These are phyloP conservation scores for Luvunga scandens DNA, from an alignment of 345 rosid genomes.

Conservation along the genomic window DNA sequence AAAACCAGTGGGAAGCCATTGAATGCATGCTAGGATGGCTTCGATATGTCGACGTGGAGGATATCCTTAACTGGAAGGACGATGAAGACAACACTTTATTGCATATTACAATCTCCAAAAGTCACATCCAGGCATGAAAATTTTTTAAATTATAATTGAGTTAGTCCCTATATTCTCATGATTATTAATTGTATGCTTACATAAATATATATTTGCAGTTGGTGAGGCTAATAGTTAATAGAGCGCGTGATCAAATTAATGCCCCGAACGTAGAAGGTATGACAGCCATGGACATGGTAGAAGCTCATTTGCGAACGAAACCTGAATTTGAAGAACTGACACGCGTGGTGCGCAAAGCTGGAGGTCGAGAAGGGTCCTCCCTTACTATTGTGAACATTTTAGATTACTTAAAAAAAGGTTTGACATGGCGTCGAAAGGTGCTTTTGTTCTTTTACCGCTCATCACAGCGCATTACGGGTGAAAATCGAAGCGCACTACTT, in stretches of 20 bases:
- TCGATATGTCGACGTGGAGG: neutral
- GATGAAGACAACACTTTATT: slow-evolving; percentile 25
- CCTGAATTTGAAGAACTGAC: slow-evolving; percentile 10
- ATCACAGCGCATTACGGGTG: slow-evolving; percentile 12
- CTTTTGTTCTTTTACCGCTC: slow-evolving; percentile 7
- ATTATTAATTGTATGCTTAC: neutral
- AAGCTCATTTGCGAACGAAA: neutral
- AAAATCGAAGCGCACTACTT: slow-evolving; percentile 23
- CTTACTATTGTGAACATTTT: neutral
- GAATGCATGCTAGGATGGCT: neutral
- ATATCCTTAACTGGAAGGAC: neutral
- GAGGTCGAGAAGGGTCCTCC: neutral
- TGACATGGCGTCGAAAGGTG: slow-evolving; percentile 2
- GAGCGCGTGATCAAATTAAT: slow-evolving; percentile 12
- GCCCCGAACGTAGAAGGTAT: slow-evolving; percentile 9
- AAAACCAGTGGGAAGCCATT: neutral
- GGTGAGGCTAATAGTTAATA: slow-evolving; percentile 16
- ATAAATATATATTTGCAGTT: slow-evolving; percentile 3
- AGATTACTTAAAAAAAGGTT: neutral
- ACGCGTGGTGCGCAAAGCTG: neutral
- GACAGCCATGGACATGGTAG: slow-evolving; percentile 24
- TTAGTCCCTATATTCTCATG: neutral
- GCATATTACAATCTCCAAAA: slow-evolving; percentile 23
- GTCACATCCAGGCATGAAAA: slow-evolving; percentile 16
- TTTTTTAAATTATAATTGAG: too few relatives aligned